Conservation (phyloP, 2,329 filamentous ascomycete genomes). For the Ceratocystis destructans region DNA sequence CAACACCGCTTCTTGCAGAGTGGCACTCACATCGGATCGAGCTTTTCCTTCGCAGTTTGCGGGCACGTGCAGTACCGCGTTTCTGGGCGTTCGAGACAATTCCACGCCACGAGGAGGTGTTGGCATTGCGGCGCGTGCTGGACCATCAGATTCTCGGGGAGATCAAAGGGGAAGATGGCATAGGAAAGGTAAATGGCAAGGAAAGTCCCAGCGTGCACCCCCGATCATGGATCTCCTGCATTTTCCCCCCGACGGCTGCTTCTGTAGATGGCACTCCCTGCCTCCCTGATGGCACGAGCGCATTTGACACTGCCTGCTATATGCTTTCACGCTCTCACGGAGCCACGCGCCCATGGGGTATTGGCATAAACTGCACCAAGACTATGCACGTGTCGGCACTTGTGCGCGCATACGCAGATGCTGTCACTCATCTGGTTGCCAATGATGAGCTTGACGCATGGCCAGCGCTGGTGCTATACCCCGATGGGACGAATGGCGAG, state of each 20-base stretch:
- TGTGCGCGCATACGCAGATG: slow-evolving; percentile 41
- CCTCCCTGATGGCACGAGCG: slow-evolving; percentile 43
- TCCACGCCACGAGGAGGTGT: slow-evolving; percentile 47
- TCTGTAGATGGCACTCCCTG: slow-evolving; percentile 30
- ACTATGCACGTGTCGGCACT: slow-evolving; percentile 45
- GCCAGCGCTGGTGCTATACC: slow-evolving; percentile 50
- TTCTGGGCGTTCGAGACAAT: slow-evolving; percentile 56
- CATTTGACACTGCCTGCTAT: slow-evolving; percentile 26
- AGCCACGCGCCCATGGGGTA: slow-evolving; percentile 38
- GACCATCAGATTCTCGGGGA: slow-evolving; percentile 16
- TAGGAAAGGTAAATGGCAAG: background rate
- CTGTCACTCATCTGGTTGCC: slow-evolving; percentile 29
- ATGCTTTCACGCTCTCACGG: slow-evolving; percentile 28
- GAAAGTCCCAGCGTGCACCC: slow-evolving; percentile 19
- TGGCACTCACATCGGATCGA: slow-evolving; percentile 46
- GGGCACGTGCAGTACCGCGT: slow-evolving; percentile 37
- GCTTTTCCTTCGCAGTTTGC: slow-evolving; percentile 39
- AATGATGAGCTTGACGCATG: slow-evolving; percentile 27
- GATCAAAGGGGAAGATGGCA: too few species aligned
- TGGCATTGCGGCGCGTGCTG: slow-evolving; percentile 38
- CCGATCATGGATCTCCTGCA: slow-evolving; percentile 48
- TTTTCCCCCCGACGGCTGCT: slow-evolving; percentile 37
- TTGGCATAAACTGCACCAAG: slow-evolving; percentile 58
- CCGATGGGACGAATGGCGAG: slow-evolving; percentile 55
- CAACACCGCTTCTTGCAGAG: slow-evolving; percentile 30